Conservation (phyloP, 768 basidiomycete genomes). For the Termitomyces bulborhizus region DNA sequence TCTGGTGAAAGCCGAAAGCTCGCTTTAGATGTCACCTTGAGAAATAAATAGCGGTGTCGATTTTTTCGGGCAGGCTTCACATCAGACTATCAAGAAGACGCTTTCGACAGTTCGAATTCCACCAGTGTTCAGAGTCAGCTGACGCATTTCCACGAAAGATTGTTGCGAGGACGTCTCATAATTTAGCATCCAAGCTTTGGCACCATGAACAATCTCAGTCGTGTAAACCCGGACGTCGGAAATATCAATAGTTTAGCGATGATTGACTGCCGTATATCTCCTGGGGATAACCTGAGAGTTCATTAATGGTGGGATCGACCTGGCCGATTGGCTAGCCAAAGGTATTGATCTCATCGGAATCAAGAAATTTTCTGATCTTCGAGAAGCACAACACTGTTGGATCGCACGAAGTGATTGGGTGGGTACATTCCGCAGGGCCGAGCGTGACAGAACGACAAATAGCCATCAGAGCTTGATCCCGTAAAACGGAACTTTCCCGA, state of each 20-base stretch:
- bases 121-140: neutral
- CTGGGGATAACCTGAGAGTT: constrained; percentile 1
- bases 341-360: constrained; percentile 15
- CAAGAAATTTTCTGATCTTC: constrained; percentile 25
- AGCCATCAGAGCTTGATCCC: neutral
- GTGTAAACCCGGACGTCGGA: neutral
- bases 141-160: neutral
- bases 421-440: neutral
- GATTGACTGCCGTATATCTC: neutral
- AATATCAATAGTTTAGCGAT: neutral
- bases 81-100: constrained; percentile 7
- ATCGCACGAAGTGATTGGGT: neutral
- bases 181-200: neutral
- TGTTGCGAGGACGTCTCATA: neutral
- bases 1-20: neutral
- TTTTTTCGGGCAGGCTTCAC: neutral
- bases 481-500: constrained; percentile 17
- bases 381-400: constrained; percentile 15
- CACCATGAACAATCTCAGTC: neutral
- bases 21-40: neutral
- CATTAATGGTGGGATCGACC: neutral
- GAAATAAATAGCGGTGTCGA: constrained; percentile 3
- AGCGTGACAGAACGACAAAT: constrained; percentile 3
- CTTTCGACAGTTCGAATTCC: constrained; percentile 1
- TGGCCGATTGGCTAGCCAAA: constrained; percentile 9